phyloP scores from a whole-genome alignment of 2,329 filamentous ascomycete genomes.

The Neofusicoccum kwambonambiense region DNA sequence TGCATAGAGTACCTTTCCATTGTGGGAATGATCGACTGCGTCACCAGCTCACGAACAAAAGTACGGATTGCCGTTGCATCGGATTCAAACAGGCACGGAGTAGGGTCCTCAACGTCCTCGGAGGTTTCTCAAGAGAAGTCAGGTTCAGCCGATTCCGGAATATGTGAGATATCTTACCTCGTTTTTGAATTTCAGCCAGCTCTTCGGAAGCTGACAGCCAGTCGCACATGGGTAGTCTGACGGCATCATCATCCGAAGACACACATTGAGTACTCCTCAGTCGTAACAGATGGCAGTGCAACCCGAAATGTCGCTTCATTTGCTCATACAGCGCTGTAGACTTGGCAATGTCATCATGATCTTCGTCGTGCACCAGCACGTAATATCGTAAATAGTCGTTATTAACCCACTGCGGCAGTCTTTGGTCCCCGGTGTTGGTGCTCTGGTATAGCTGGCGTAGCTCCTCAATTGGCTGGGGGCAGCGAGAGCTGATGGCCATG shows the following conservation, averaged over 20 bases:
- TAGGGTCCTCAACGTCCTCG: slow-evolving; percentile 69
- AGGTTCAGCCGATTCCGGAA: neutral
- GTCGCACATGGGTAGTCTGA: slow-evolving; percentile 75
- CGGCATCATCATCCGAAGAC: slow-evolving; percentile 87
- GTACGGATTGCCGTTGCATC: slow-evolving; percentile 84
- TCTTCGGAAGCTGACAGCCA: slow-evolving; percentile 91
- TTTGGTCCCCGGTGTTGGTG: slow-evolving; percentile 73
- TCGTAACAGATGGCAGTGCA: slow-evolving; percentile 90
- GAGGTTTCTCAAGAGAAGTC: slow-evolving; percentile 52
- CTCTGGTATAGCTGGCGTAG: slow-evolving; percentile 79
- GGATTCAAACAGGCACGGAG: slow-evolving; percentile 84
- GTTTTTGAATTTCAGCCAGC: slow-evolving; percentile 67
- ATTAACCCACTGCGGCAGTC: slow-evolving; percentile 81
- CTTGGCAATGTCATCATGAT: slow-evolving; percentile 85
- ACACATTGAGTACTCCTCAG: slow-evolving; percentile 82
- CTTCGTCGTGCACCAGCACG: slow-evolving; percentile 93
- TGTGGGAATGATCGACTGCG: slow-evolving; percentile 87
- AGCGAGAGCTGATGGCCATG: slow-evolving; percentile 91
- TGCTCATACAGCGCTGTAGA: slow-evolving; percentile 92
- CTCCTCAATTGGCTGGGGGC: slow-evolving; percentile 79
- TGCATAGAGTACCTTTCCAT: slow-evolving; percentile 91
- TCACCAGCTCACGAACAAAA: slow-evolving; percentile 92
- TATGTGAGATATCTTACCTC: slow-evolving; percentile 44
- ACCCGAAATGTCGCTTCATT: slow-evolving; percentile 97
- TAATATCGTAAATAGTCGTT: slow-evolving; percentile 94